phyloP scores from a whole-genome alignment of 108 stramenopile species.

The Mediolabrus comicus region DNA sequence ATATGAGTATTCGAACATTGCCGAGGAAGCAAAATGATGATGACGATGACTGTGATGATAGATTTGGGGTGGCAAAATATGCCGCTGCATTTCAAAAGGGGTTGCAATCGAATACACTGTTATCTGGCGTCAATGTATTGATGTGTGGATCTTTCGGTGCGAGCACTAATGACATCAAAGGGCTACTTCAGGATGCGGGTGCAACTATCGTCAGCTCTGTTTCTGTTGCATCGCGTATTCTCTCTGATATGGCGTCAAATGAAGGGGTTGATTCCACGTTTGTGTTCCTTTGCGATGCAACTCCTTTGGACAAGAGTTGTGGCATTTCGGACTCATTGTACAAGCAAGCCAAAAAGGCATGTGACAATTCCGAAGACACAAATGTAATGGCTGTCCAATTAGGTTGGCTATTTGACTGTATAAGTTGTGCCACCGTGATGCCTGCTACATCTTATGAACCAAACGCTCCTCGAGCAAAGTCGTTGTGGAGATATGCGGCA shows the following conservation, averaged over 20 bases:
- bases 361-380: neutral
- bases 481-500: slow-evolving; percentile 32
- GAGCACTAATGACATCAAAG: slow-evolving; percentile 47
- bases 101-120: slow-evolving; percentile 8
- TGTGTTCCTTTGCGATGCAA: slow-evolving; percentile 65
- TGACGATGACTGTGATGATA: neutral
- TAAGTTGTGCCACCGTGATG: slow-evolving; percentile 58
- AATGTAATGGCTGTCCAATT: slow-evolving; percentile 46
- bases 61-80: slow-evolving; percentile 59
- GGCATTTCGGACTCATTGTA: slow-evolving; percentile 45
- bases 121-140: slow-evolving; percentile 37
- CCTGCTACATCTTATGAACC: slow-evolving; percentile 46
- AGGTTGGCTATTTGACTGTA: slow-evolving; percentile 76
- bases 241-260: slow-evolving; percentile 27
- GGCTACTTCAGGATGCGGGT: slow-evolving; percentile 63
- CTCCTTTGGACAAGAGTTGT: slow-evolving; percentile 21
- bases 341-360: slow-evolving; percentile 15
- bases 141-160: slow-evolving; percentile 52
- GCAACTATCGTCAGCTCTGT: slow-evolving; percentile 50
- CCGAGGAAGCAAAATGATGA: slow-evolving; percentile 19
- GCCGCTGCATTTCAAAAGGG: slow-evolving; percentile 41
- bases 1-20: slow-evolving; percentile 32
- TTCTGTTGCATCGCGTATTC: slow-evolving; percentile 12
- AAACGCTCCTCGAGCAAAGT: slow-evolving; percentile 27
- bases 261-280: slow-evolving; percentile 3